These are phyloP conservation scores for Suhomyces coccinellae DNA, from an alignment of 1,139 yeast genomes.

Conservation along the genomic window DNA sequence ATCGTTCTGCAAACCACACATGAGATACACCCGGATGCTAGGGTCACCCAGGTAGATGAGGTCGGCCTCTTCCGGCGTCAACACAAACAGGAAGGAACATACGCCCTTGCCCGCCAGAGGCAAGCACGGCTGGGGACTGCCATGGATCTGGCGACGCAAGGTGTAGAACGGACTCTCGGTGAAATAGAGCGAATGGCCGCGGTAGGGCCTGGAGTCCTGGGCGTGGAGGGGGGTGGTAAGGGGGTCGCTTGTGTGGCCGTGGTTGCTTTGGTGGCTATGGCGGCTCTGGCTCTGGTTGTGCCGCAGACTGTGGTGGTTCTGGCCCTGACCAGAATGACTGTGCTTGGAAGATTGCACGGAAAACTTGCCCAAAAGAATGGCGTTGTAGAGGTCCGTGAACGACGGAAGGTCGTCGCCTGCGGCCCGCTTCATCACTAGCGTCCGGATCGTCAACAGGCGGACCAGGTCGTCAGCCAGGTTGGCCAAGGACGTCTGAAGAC, in stretches of 20 bases:
- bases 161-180: conserved; percentile 54
- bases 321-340: not conserved
- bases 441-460: conserved; percentile 44
- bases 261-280: no score
- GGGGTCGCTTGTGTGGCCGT: no score
- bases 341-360: conserved; percentile 11
- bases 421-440: conserved; percentile 40
- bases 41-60: conserved; percentile 25
- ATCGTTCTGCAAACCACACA: conserved; percentile 45
- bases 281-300: no score
- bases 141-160: conserved; percentile 44
- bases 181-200: conserved; percentile 45
- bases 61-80: conserved; percentile 40
- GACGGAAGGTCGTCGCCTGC: conserved; percentile 37
- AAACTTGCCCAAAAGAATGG: conserved; percentile 19
- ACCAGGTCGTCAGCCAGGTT: conserved; percentile 36
- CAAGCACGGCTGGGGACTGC: conserved; percentile 44
- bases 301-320: no score
- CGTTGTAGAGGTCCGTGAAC: conserved; percentile 30
- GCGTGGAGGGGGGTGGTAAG: not conserved
- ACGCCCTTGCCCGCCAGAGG: conserved; percentile 40
- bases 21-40: conserved; percentile 38
- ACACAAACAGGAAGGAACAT: conserved; percentile 36
- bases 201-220: conserved; percentile 22
- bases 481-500: conserved; percentile 44